Conservation (phyloP, 1,284 basidiomycete genomes). For the Malassezia restricta region DNA sequence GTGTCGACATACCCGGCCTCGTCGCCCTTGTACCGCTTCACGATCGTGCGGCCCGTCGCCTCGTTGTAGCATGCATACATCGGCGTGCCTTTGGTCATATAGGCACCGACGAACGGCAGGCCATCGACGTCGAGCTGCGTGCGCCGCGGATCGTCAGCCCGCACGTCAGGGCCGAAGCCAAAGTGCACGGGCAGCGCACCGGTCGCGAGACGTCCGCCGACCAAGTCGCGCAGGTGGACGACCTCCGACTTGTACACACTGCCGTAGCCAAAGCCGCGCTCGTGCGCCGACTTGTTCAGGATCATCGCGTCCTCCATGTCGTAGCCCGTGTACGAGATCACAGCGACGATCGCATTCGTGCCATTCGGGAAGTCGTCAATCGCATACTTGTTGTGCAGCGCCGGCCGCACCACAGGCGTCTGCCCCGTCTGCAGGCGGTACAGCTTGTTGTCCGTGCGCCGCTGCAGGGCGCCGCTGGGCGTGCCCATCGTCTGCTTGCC, state of each 20-base stretch:
- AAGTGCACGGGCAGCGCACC: conserved; percentile 56
- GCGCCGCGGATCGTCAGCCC: conserved; percentile 23
- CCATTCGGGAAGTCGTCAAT: conserved; percentile 99
- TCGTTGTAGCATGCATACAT: conserved; percentile 71
- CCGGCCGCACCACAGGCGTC: conserved; percentile 84
- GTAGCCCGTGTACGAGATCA: conserved; percentile 99
- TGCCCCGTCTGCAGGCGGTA: conserved; percentile 92
- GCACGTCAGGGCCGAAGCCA: conserved; percentile 57
- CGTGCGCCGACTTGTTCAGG: conserved; percentile 94
- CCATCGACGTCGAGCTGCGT: conserved; percentile 72
- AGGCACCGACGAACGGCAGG: conserved; percentile 64
- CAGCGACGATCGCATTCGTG: conserved; percentile 93
- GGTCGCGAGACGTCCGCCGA: conserved; percentile 49
- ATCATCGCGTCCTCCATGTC: conserved; percentile 99
- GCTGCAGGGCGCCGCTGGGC: conserved; percentile 75
- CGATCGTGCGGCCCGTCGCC: conserved; percentile 65
- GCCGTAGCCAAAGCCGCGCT: conserved; percentile 93
- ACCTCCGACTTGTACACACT: conserved; percentile 92
- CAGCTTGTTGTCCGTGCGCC: conserved; percentile 95
- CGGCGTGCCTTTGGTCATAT: conserved; percentile 63
- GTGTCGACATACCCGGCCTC: conserved; percentile 82
- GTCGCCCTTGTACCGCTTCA: conserved; percentile 94
- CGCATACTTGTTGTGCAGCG: conserved; percentile 83
- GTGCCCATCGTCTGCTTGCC: conserved; percentile 99
- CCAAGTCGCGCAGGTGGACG: conserved; percentile 72